phyloP scores from a whole-genome alignment of 2,329 filamentous ascomycete species.

The Berkeleyomyces basicola region DNA sequence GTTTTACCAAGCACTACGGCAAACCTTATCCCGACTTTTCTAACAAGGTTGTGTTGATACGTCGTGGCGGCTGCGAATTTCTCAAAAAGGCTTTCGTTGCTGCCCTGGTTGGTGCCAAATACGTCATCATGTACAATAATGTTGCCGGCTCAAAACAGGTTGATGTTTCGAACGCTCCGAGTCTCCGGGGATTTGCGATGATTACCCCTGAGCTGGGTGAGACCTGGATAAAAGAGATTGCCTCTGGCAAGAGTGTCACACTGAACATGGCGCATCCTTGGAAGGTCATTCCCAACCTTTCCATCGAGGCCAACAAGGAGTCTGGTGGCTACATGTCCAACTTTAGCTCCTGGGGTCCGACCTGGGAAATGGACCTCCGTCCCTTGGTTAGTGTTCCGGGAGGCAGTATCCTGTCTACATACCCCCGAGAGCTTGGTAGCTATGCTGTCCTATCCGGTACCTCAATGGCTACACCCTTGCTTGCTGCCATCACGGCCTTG shows the following conservation, averaged over 20 bases:
- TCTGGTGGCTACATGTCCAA: slow-evolving; percentile 35
- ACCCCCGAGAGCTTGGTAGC: slow-evolving; percentile 19
- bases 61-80: slow-evolving; percentile 41
- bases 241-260: slow-evolving; percentile 26
- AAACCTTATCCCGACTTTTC: slow-evolving; percentile 21
- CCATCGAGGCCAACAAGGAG: slow-evolving; percentile 22
- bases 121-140: slow-evolving; percentile 47
- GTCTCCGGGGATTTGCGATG: slow-evolving; percentile 26
- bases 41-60: slow-evolving; percentile 45
- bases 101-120: slow-evolving; percentile 37
- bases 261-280: slow-evolving; percentile 28
- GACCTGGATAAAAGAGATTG: slow-evolving; percentile 28
- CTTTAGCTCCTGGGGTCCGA: slow-evolving; percentile 44
- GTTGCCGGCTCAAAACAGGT: slow-evolving; percentile 21
- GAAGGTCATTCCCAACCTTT: slow-evolving; percentile 22
- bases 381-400: slow-evolving; percentile 40
- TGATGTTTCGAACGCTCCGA: slow-evolving; percentile 20
- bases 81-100: slow-evolving; percentile 36
- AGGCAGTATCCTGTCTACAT: slow-evolving; percentile 42
- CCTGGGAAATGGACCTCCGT: slow-evolving; percentile 39
- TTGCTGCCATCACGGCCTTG: slow-evolving; percentile 38
- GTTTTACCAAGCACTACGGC: slow-evolving; percentile 30
- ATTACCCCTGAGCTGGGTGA: slow-evolving; percentile 26
- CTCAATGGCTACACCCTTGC: slow-evolving; percentile 43
- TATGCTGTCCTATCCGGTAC: slow-evolving; percentile 40